A percentile compares a stretch with the other conserved stretches of the same genome.
phyloP scores from a whole-genome alignment of 2,329 filamentous ascomycete species.

The Neonectria magnoliae region DNA sequence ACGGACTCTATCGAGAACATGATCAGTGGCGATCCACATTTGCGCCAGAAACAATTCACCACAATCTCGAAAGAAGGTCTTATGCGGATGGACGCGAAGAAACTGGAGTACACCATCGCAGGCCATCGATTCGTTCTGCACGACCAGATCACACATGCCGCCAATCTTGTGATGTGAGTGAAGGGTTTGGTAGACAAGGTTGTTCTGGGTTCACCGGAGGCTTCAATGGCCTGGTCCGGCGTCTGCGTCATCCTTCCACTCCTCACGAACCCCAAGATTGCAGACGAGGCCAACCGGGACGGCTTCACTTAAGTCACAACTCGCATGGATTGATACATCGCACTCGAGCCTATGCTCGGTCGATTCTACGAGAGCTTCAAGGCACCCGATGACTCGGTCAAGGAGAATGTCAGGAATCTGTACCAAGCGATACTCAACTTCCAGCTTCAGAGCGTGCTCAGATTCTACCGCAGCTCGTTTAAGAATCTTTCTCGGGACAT shows the following conservation, averaged over 20 bases:
- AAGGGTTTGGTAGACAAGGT: constrained; percentile 41
- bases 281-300: constrained; percentile 43
- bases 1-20: not conserved
- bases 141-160: constrained; percentile 38
- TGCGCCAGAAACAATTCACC: not conserved
- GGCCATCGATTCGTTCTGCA: constrained; percentile 32
- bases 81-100: constrained; percentile 29
- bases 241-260: constrained; percentile 50
- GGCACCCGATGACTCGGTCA: constrained; percentile 16
- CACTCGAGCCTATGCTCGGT: constrained; percentile 42
- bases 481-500: not conserved
- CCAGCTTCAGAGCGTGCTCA: constrained; percentile 46
- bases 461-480: constrained; percentile 40
- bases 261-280: constrained; percentile 44
- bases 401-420: constrained; percentile 37
- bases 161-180: constrained; percentile 29
- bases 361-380: constrained; percentile 12
- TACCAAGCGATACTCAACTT: constrained; percentile 50
- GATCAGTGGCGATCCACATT: not conserved
- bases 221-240: constrained; percentile 48
- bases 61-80: constrained; percentile 30
- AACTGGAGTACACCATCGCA: constrained; percentile 30
- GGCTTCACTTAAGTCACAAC: constrained; percentile 48
- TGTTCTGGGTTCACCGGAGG: constrained; percentile 45
- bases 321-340: constrained; percentile 44